A percentile compares a stretch with the other conserved stretches of the same genome.
phyloP scores from a whole-genome alignment of 805 yeast species.

The Saccharomyces jurei region DNA sequence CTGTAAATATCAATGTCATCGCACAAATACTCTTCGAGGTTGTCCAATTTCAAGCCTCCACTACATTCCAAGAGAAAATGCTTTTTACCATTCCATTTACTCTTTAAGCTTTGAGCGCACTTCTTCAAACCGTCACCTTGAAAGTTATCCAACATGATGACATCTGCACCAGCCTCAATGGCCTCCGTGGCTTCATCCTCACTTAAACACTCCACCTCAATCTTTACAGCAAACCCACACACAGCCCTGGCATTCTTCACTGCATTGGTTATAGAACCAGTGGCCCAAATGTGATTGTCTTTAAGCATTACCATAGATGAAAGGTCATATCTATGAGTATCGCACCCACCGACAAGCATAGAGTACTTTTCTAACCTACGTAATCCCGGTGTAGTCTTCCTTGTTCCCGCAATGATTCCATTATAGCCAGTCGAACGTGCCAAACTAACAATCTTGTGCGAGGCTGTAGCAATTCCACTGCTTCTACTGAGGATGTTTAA shows the following conservation, averaged over 20 bases:
- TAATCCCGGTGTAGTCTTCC: constrained; percentile 96
- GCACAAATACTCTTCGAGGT: constrained; percentile 57
- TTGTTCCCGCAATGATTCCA: constrained; percentile 89
- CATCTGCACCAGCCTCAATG: constrained; percentile 89
- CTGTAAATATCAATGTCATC: constrained; percentile 83
- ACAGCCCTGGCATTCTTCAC: constrained; percentile 67
- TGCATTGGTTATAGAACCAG: constrained; percentile 85
- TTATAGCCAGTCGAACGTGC: constrained; percentile 64
- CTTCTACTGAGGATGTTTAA: constrained; percentile 73
- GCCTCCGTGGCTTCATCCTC: constrained; percentile 89
- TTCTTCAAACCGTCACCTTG: constrained; percentile 51
- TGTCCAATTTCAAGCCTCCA: constrained; percentile 75
- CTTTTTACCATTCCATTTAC: constrained; percentile 41
- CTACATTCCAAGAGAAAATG: constrained; percentile 76
- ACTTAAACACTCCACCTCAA: constrained; percentile 85
- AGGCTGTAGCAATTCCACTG: constrained; percentile 81
- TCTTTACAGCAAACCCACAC: constrained; percentile 82
- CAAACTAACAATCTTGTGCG: constrained; percentile 44
- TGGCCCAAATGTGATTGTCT: constrained; percentile 88
- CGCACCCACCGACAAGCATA: constrained; percentile 93
- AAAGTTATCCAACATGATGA: constrained; percentile 90
- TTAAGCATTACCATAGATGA: constrained; percentile 94
- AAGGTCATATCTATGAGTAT: constrained; percentile 84
- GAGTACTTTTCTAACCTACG: constrained; percentile 84
- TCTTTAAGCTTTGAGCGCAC: constrained; percentile 59